Base-by-base conservation (phyloP, 176 grass and related monocot species). In the Paspalum vaginatum region DNA sequence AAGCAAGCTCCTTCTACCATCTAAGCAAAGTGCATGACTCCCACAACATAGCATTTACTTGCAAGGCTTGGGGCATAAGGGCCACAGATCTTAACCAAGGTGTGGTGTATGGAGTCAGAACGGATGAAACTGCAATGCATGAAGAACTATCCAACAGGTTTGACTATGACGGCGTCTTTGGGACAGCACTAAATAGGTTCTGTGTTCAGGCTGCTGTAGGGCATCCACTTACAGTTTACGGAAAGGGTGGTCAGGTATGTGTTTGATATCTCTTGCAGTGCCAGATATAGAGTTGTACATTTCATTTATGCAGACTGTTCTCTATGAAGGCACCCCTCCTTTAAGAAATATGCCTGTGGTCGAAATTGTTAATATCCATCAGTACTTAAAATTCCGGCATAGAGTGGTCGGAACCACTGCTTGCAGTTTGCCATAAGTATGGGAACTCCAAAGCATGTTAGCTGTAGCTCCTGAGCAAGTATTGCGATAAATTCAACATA, bases 11-110 rank as follows among this genome's bases (percentile, higher is more conserved):
- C 40, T 97, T 97, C 69, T 97, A 94, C 70, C 94, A 97, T 88
- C 68, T 97, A 68, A 97, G 91, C 60, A 97, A 98, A 85, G 95
- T 98, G 83, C 95, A 98, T 24, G 95, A 98, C 54, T 94, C 95
- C 12, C 87, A 98, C 79, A 98, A 98, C 78, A 98, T 98, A 62
- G 92, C 89, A 70, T 98, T 98, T 94, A 94, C 87, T 22, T 94
- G 95, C 84, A 94, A 91, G 75, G 95, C 92, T 41, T 98, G 95
- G 95, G 92, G 95, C 25, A 90, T 98, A 82, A 90, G 90, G 76
- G 95, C 92, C 46, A 98, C 95, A 62, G 95, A 98, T 89, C 85
- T 98, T 58, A 98, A 98, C 65, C 95, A 98, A 76, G 92, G 95
- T 20, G 95, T 98, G 4, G 94, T 98, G 47, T 98, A 94, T 72